Evolutionary conservation across 169 alveolate species (phyloP).

Genomic region (Plasmodium cynomolgi): DNA sequence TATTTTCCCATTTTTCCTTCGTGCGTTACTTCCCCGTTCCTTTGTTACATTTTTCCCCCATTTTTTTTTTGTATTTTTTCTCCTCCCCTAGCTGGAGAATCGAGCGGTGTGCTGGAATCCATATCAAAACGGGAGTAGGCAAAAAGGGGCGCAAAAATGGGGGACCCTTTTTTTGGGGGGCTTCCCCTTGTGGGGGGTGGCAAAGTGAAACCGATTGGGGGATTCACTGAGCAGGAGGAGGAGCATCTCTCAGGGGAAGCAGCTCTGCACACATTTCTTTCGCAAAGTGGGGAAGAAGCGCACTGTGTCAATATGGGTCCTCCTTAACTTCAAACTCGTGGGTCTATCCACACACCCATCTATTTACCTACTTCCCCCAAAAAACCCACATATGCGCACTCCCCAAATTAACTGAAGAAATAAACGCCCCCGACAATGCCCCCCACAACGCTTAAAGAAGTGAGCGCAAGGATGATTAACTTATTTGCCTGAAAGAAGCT

Average conservation of each 20-base stretch:
- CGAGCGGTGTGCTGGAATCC: background rate
- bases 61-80: background rate
- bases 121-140: background rate
- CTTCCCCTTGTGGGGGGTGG: background rate
- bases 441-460: background rate
- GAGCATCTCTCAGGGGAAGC: background rate
- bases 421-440: background rate
- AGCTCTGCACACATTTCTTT: background rate
- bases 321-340: background rate
- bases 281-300: background rate
- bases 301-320: background rate
- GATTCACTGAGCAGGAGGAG: too few species aligned
- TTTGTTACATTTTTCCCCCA: background rate
- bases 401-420: background rate
- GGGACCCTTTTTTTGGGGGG: background rate
- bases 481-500: background rate
- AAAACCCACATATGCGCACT: background rate
- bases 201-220: background rate
- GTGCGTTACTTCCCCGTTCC: background rate
- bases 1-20: background rate
- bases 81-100: background rate
- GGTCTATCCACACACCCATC: background rate
- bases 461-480: background rate
- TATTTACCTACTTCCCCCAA: too few species aligned
- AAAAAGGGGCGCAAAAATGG: background rate